Base-by-base conservation (phyloP, 192 early-diverging fungal genomes). In the Linnemannia zychae region DNA sequence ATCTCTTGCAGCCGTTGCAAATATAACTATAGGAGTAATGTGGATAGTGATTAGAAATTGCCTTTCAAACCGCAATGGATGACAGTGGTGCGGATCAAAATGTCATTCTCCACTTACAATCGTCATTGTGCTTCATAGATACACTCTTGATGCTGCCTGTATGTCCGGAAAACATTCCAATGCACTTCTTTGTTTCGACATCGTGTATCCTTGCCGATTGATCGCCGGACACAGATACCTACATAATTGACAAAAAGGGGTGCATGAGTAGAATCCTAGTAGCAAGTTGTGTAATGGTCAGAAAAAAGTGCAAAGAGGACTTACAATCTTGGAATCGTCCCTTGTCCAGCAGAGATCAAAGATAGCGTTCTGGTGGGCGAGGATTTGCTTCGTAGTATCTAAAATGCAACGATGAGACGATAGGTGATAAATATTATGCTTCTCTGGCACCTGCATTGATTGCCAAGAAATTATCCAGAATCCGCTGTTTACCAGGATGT, bases 301-400 rank as follows among this genome's bases (percentile, higher is more conserved):
- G 36, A 52, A 36, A 34, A 28, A 12, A 15, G 40, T 38, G 40
- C 52, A 22, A 73, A 37, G 47, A 18, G 5, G 17, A 33, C 83
- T 50, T 89, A 94, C 93, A 60, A 95, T 72, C 65, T 84, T 87
- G 20, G 81, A 75, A 81, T 96, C 94, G 74, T 96, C 93, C 7
- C 76, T 77, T 37, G 92, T 92, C 96, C 96, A 98, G 37, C 90
- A 89, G 9, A 96, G 78, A 82, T 98, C 97, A 67, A 96, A 93
- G n/a, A 96, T 90, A 5, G 96, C 93, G 85, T 96, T 96, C 38
- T 90, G 81, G 66, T 98, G 97, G 0, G 93, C 95, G 44, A 87
- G 74, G 67, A 94, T 94, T 3, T 72, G 75, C 7, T 53, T 36
- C 3, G 73, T 81, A 0, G 20, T 18, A 20, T 44, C 79, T 81